Evolutionary conservation across 345 rosid species (phyloP).

Genomic region (Boechera divaricarpa): DNA sequence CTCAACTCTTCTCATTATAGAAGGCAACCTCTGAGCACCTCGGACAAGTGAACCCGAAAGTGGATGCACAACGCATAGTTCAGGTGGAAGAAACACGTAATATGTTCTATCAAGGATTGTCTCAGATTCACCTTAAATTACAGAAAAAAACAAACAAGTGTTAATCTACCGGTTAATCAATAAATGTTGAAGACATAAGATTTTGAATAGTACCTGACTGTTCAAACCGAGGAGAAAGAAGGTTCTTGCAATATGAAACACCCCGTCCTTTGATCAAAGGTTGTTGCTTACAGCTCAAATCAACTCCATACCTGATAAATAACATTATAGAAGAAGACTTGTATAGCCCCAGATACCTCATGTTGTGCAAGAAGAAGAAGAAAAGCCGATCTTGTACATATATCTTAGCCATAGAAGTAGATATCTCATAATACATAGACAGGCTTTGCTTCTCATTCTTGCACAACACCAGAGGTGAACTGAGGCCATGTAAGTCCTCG

Average conservation of each 20-base stretch:
- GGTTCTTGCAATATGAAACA: slow-evolving; percentile 98
- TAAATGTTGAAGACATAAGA: background rate
- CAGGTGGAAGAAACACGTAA: slow-evolving; percentile 95
- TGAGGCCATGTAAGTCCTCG: slow-evolving; percentile 48
- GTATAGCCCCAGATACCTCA: slow-evolving; percentile 56
- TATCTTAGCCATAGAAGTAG: slow-evolving; percentile 40
- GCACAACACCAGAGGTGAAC: slow-evolving; percentile 59
- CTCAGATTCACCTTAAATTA: slow-evolving; percentile 71
- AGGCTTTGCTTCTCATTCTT: slow-evolving; percentile 54
- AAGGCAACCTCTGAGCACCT: slow-evolving; percentile 97
- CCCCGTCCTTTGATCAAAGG: slow-evolving; percentile 96
- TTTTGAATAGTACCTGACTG: slow-evolving; percentile 62
- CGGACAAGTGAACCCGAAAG: slow-evolving; percentile 94
- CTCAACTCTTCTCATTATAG: slow-evolving; percentile 97
- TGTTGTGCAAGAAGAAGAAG: slow-evolving; percentile 58
- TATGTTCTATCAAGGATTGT: slow-evolving; percentile 82
- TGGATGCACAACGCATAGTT: slow-evolving; percentile 90
- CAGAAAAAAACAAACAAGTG: background rate
- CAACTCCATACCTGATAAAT: slow-evolving; percentile 85
- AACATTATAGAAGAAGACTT: slow-evolving; percentile 46
- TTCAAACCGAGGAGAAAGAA: slow-evolving; percentile 93
- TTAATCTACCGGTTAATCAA: background rate
- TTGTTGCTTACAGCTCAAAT: slow-evolving; percentile 67
- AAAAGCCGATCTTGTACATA: slow-evolving; percentile 56
- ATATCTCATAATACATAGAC: slow-evolving; percentile 36